These are phyloP conservation scores for Tolypocladium tundrense DNA, from an alignment of 2,329 filamentous ascomycete genomes.

Conservation along the genomic window DNA sequence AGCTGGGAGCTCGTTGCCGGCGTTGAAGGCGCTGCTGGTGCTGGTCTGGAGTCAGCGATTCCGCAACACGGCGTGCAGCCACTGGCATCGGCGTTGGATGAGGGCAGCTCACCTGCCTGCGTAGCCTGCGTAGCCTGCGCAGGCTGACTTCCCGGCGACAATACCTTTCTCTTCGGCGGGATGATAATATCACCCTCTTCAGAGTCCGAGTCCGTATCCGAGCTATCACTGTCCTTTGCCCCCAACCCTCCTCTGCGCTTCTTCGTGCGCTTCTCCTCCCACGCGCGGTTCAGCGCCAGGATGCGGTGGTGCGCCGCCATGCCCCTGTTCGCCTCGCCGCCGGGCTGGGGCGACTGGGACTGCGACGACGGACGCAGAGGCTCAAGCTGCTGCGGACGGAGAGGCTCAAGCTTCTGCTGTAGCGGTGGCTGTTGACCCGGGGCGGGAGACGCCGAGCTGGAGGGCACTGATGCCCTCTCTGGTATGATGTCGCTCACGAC, in stretches of 20 bases:
- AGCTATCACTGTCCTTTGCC: not conserved
- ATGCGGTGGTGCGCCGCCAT: conserved; percentile 13
- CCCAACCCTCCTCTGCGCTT: not conserved
- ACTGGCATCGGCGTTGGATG: not conserved
- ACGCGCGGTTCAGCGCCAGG: conserved; percentile 16
- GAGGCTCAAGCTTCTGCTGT: not conserved
- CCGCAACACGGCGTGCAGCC: not conserved
- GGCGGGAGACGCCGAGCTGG: not conserved
- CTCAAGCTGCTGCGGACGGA: not conserved
- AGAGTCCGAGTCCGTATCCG: not conserved
- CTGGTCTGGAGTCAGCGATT: not conserved
- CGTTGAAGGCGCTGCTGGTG: not conserved
- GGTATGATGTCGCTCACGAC: conserved; percentile 14
- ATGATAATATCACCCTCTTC: not conserved
- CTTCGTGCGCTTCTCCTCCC: conserved; percentile 12
- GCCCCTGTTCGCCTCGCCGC: not conserved
- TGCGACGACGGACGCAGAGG: not conserved
- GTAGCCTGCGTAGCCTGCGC: not conserved
- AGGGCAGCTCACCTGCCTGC: not conserved
- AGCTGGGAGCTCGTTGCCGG: not conserved
- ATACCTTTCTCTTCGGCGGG: not conserved
- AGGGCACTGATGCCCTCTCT: not conserved
- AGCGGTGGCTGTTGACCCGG: too few species aligned
- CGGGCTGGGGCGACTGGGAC: not conserved
- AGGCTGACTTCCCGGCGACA: not conserved